Percentiles rank a stretch among this genome's conserved stretches.
Conservation (phyloP, 164 flowering plant genomes). For the Cinnamomum chago region DNA sequence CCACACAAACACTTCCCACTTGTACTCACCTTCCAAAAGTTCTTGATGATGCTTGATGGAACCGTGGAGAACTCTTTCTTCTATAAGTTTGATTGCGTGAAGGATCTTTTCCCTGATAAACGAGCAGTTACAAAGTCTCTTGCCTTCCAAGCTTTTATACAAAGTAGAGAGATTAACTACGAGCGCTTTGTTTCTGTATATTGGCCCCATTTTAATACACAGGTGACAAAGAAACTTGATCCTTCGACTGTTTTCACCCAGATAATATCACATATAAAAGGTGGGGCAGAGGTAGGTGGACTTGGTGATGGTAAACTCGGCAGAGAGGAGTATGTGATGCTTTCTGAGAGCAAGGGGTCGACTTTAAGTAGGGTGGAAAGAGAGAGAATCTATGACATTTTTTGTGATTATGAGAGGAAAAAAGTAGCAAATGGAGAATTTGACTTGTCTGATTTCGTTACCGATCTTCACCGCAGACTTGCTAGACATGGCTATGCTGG, state of each 20-base stretch:
- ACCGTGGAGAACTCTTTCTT: slow-evolving; percentile 57
- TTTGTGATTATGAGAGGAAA: slow-evolving; percentile 55
- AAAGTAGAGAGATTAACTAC: slow-evolving; percentile 51
- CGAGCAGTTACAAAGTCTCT: slow-evolving; percentile 29
- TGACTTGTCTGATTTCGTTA: slow-evolving; percentile 72
- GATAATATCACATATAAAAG: slow-evolving; percentile 77
- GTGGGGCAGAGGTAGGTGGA: slow-evolving; percentile 34
- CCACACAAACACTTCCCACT: slow-evolving; percentile 51
- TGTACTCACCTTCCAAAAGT: slow-evolving; percentile 63
- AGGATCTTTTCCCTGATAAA: slow-evolving; percentile 16
- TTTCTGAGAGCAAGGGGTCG: slow-evolving; percentile 49
- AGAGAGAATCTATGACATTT: slow-evolving; percentile 49
- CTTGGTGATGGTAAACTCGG: slow-evolving; percentile 32
- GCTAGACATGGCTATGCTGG: slow-evolving; percentile 30
- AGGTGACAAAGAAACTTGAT: slow-evolving; percentile 50
- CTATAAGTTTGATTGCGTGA: slow-evolving; percentile 35
- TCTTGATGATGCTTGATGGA: slow-evolving; percentile 80
- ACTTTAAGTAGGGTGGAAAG: slow-evolving; percentile 34
- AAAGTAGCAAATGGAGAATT: slow-evolving; percentile 50
- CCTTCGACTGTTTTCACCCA: slow-evolving; percentile 64
- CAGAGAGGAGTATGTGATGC: slow-evolving; percentile 37
- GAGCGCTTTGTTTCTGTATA: slow-evolving; percentile 48
- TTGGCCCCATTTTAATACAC: slow-evolving; percentile 70
- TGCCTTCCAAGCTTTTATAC: slow-evolving; percentile 40
- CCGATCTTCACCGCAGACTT: slow-evolving; percentile 57